A percentile compares a stretch with the other conserved stretches of the same genome.
Evolutionary conservation across 2,329 filamentous ascomycete species (phyloP).

Genomic region (Coniochaeta sp.): DNA sequence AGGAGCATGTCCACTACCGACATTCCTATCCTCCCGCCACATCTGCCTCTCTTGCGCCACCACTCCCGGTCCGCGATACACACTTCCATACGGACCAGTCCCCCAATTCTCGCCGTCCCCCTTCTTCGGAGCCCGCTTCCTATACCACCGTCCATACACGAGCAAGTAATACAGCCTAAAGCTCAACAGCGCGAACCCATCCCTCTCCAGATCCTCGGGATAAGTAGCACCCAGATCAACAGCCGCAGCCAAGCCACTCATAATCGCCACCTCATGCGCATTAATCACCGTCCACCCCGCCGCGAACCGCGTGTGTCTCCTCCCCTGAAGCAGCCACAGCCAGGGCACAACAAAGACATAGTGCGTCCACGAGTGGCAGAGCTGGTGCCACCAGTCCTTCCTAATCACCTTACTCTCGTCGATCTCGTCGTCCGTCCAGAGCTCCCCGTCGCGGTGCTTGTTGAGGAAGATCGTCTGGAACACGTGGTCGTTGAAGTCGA

Average conservation of each 20-base stretch:
- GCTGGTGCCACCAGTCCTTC: conserved; percentile 62
- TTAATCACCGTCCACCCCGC: conserved; percentile 63
- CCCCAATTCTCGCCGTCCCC: conserved; percentile 44
- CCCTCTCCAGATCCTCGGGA: conserved; percentile 55
- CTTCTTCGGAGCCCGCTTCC: conserved; percentile 34
- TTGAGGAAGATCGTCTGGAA: conserved; percentile 66
- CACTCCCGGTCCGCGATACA: conserved; percentile 54
- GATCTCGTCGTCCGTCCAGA: conserved; percentile 56
- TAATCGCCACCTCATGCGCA: conserved; percentile 60
- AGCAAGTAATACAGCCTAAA: conserved; percentile 58
- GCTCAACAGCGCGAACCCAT: conserved; percentile 51
- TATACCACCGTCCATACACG: conserved; percentile 55
- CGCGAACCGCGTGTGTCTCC: conserved; percentile 55
- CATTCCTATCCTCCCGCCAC: conserved; percentile 32
- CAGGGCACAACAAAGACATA: conserved; percentile 60
- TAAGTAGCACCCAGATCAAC: conserved; percentile 61
- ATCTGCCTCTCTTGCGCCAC: conserved; percentile 41
- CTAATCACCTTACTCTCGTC: conserved; percentile 52
- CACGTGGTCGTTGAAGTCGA: conserved; percentile 37
- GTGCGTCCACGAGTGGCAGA: conserved; percentile 58
- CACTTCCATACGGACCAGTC: conserved; percentile 49
- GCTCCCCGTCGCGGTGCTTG: conserved; percentile 41
- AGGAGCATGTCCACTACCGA: neutral
- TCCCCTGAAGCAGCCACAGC: conserved; percentile 66
- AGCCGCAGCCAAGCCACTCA: conserved; percentile 61